Base-by-base conservation (phyloP, 176 grass and related monocot species). In the Panicum miliaceum region DNA sequence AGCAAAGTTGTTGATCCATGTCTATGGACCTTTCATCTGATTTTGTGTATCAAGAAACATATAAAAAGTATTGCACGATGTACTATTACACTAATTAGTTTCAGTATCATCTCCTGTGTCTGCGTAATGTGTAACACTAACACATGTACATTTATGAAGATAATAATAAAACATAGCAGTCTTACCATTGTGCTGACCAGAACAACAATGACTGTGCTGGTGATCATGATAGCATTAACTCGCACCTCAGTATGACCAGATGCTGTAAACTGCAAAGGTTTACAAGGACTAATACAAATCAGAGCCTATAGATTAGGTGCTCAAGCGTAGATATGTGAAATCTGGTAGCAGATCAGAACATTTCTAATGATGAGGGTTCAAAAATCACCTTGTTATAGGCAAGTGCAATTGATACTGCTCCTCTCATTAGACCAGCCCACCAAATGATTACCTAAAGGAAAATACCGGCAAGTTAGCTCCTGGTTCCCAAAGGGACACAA, bases 371-470 rank as follows among this genome's bases (percentile, higher is more conserved):
- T 85, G 41, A 65, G 14, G 40, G 13, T 80, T 47, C 20, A 87
- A 43, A 84, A 58, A 80, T 89, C 66, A 98, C 93, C 93, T 98
- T 94, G 77, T 98, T 95, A 69, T 98, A 98, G n/a, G 96, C 96
- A 78, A 98, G 96, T 85, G 96, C 96, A 79, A 98, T 95, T 77
- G 96, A 98, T 70, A 98, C 96, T 85, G 96, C 96, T 86, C 95
- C 95, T 91, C 95, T 95, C 95, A 98, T 95, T 40, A 98, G 92
- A 91, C 95, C 95, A 32, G 96, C 93, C 96, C 96, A 98, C 96
- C 93, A 95, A 73, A 98, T 92, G 74, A 91, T 90, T 5, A 95
- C 69, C 93, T 98, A 68, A 61, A 47, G 41, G 75, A 82, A 77
- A 84, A 82, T 64, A 50, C 75, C 40, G 75, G 23, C 60, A 85